phyloP scores from a whole-genome alignment of 202 grass and related monocot genomes.

The Eragrostis tef region DNA sequence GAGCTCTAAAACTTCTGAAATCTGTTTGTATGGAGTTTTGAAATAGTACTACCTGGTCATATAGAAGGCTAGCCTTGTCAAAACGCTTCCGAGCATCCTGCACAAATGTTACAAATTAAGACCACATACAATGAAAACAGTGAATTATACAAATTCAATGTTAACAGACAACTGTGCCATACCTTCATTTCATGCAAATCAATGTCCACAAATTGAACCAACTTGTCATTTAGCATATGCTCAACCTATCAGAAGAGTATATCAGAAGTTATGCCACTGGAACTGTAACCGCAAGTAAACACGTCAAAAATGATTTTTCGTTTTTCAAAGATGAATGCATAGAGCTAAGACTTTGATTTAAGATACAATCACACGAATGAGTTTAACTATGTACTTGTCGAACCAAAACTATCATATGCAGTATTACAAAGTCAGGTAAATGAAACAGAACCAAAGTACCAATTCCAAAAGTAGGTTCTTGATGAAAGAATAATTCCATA shows the following conservation, averaged over 20 bases:
- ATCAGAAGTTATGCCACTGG: conserved; percentile 39
- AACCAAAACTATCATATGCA: background rate
- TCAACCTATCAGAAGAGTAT: conserved; percentile 72
- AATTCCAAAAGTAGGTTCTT: background rate
- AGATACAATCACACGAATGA: background rate
- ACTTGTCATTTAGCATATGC: conserved; percentile 94
- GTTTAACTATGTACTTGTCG: background rate
- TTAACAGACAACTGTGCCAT: conserved; percentile 12
- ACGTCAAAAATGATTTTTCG: conserved; percentile 8
- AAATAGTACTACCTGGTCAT: conserved; percentile 80
- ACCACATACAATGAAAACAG: conserved; percentile 28
- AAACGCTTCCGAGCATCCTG: conserved; percentile 93
- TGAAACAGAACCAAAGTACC: background rate
- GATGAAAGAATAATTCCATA: background rate
- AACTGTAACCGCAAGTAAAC: conserved; percentile 27
- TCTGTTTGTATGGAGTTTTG: conserved; percentile 11
- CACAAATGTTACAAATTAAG: conserved; percentile 46
- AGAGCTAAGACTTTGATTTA: background rate
- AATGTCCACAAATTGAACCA: conserved; percentile 92
- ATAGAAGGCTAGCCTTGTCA: conserved; percentile 95
- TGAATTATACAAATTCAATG: conserved; percentile 17
- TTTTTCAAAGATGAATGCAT: background rate
- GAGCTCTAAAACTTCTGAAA: conserved; percentile 6
- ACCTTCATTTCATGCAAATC: conserved; percentile 98
- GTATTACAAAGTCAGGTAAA: background rate